These are phyloP conservation scores for Paecilomyces formosus DNA, from an alignment of 2,329 filamentous ascomycete species.

Conservation along the genomic window DNA sequence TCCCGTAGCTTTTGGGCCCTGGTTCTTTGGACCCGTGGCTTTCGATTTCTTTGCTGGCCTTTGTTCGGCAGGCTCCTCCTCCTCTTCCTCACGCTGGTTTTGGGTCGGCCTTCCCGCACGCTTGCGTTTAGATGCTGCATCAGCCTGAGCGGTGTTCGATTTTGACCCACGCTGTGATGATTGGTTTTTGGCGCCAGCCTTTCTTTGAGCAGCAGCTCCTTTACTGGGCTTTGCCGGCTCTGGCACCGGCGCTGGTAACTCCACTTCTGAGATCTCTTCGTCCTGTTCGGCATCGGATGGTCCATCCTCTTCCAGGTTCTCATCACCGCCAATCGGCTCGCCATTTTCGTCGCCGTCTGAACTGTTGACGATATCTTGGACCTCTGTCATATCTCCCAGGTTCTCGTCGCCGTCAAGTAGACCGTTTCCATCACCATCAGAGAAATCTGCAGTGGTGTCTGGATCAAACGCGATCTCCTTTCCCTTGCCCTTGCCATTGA, in stretches of 20 bases:
- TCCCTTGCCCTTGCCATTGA: slow-evolving; percentile 14
- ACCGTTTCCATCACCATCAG: slow-evolving; percentile 26
- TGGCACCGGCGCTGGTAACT: slow-evolving; percentile 8
- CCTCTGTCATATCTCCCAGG: slow-evolving; percentile 18
- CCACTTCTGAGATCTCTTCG: slow-evolving; percentile 12
- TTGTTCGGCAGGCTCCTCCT: slow-evolving; percentile 14
- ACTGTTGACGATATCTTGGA: slow-evolving; percentile 12
- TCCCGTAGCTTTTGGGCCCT: slow-evolving; percentile 16
- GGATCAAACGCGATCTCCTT: slow-evolving; percentile 12
- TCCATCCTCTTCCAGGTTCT: slow-evolving; percentile 2
- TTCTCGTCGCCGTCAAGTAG: slow-evolving; percentile 26
- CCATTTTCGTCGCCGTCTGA: slow-evolving; percentile 12
- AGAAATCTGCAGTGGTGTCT: slow-evolving; percentile 21
- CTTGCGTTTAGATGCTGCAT: slow-evolving; percentile 13
- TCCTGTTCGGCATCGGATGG: slow-evolving; percentile 2
- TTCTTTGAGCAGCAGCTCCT: slow-evolving; percentile 7
- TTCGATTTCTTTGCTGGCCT: slow-evolving; percentile 26
- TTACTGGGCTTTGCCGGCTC: background rate
- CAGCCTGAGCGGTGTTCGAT: background rate
- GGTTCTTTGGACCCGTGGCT: slow-evolving; percentile 14
- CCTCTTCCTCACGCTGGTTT: slow-evolving; percentile 11
- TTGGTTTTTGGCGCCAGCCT: slow-evolving; percentile 6
- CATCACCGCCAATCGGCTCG: slow-evolving; percentile 8
- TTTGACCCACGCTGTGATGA: background rate
- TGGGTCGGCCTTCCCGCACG: slow-evolving; percentile 26